phyloP scores from a whole-genome alignment of 2,329 filamentous ascomycete genomes.

The Dothideomycetes sp. region DNA sequence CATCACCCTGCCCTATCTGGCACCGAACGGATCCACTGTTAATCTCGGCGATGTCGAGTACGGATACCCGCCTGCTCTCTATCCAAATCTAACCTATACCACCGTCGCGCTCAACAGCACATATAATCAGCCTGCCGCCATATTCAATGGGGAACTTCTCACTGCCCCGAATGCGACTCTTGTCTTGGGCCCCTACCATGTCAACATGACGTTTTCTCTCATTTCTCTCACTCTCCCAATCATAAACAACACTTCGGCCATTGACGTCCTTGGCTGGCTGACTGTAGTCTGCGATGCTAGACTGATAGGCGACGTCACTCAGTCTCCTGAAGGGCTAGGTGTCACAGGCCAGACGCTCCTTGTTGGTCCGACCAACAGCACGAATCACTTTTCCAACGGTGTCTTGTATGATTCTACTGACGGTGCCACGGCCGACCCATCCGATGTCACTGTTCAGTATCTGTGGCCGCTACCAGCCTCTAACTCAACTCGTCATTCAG shows the following conservation, averaged over 20 bases:
- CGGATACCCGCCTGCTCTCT: constrained; percentile 64
- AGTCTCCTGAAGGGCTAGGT: constrained; percentile 59
- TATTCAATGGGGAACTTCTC: constrained; percentile 32
- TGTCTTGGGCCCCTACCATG: constrained; percentile 62
- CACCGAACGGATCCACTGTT: constrained; percentile 46
- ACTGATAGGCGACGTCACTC: constrained; percentile 50
- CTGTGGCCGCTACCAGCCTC: constrained; percentile 18
- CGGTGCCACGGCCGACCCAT: background rate
- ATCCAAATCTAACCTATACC: constrained; percentile 65
- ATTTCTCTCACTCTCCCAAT: constrained; percentile 75
- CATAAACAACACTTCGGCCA: constrained; percentile 50
- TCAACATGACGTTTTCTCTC: constrained; percentile 65
- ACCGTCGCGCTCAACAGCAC: constrained; percentile 23
- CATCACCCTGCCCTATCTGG: constrained; percentile 52
- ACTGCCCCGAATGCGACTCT: constrained; percentile 40
- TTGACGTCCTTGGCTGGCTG: constrained; percentile 69
- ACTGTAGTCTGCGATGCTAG: constrained; percentile 64
- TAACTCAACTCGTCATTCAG: constrained; percentile 17
- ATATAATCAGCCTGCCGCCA: constrained; percentile 25
- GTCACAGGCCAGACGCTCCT: constrained; percentile 59
- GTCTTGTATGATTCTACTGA: constrained; percentile 17
- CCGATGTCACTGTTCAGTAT: constrained; percentile 15
- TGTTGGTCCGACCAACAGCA: constrained; percentile 53
- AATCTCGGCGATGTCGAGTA: constrained; percentile 47
- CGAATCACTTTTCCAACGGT: constrained; percentile 42